These are phyloP conservation scores for Schoenoplectus triqueter DNA, from an alignment of 202 grass and related monocot species.

Conservation along the genomic window DNA sequence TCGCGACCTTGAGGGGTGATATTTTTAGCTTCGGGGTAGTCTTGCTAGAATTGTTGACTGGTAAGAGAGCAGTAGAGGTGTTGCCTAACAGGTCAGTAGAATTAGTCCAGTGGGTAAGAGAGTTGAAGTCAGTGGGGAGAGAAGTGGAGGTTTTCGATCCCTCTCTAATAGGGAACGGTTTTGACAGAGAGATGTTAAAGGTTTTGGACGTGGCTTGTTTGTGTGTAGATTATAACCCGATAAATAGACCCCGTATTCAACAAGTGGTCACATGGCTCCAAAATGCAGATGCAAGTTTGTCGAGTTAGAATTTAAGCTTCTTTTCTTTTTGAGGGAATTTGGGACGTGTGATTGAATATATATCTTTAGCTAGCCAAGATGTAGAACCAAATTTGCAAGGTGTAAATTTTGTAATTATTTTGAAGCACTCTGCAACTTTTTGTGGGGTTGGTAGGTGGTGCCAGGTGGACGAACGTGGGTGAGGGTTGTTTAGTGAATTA, in stretches of 20 bases:
- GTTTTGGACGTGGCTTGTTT: slow-evolving; percentile 76
- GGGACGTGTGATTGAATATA: background rate
- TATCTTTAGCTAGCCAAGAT: background rate
- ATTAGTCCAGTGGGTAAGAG: slow-evolving; percentile 71
- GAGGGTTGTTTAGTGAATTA: too few relatives aligned
- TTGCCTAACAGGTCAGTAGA: slow-evolving; percentile 56
- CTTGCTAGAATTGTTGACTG: slow-evolving; percentile 70
- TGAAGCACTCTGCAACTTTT: background rate
- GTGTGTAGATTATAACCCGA: slow-evolving; percentile 69
- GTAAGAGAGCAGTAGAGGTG: slow-evolving; percentile 76
- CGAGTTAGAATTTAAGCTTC: slow-evolving; percentile 36
- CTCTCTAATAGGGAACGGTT: slow-evolving; percentile 51
- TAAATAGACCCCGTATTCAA: slow-evolving; percentile 66
- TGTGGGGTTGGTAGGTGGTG: background rate
- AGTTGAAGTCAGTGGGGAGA: slow-evolving; percentile 57
- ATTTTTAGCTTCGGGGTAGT: slow-evolving; percentile 90
- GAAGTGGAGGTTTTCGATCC: slow-evolving; percentile 60
- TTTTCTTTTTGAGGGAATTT: background rate
- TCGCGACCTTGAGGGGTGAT: slow-evolving; percentile 72
- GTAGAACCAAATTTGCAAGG: slow-evolving; percentile 10
- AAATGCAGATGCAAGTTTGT: slow-evolving; percentile 34
- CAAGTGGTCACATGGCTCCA: slow-evolving; percentile 70
- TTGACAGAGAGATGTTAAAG: slow-evolving; percentile 67
- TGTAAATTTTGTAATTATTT: slow-evolving; percentile 27
- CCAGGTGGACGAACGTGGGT: too few relatives aligned